A percentile compares a stretch with the other conserved stretches of the same genome.
Evolutionary conservation across 2,329 filamentous ascomycete species (phyloP).

Genomic region (Ophiocordyceps camponoti-saundersi): DNA sequence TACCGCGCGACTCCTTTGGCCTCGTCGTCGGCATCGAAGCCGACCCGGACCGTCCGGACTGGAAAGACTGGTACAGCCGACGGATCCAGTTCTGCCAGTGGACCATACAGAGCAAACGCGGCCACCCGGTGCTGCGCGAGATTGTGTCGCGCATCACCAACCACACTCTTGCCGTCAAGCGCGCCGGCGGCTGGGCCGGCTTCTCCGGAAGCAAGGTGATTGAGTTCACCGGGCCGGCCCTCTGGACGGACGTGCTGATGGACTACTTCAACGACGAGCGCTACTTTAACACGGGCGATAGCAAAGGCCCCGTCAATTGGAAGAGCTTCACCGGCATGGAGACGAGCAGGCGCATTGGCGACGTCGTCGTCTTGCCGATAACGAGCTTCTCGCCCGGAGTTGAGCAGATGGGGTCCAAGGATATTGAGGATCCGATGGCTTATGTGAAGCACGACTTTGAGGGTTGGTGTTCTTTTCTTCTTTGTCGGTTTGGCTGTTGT

Average conservation of each 20-base stretch:
- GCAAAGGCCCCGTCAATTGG: constrained; percentile 62
- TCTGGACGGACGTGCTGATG: constrained; percentile 91
- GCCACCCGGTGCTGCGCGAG: constrained; percentile 79
- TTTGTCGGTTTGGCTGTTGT: neutral
- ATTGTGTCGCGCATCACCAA: constrained; percentile 75
- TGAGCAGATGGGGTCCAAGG: constrained; percentile 78
- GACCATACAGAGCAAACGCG: constrained; percentile 93
- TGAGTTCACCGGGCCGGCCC: constrained; percentile 82
- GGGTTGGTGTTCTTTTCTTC: constrained; percentile 36
- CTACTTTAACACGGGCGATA: constrained; percentile 67
- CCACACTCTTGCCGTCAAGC: constrained; percentile 60
- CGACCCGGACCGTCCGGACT: constrained; percentile 82
- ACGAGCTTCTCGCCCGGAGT: constrained; percentile 96
- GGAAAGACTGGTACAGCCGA: constrained; percentile 89
- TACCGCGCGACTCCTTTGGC: constrained; percentile 64
- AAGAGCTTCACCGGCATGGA: constrained; percentile 81
- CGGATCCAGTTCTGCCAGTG: constrained; percentile 97
- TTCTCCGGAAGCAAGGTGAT: constrained; percentile 57
- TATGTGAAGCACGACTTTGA: constrained; percentile 97
- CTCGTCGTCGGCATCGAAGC: constrained; percentile 91
- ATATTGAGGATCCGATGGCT: constrained; percentile 83
- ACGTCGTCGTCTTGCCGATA: constrained; percentile 86
- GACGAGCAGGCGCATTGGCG: constrained; percentile 69
- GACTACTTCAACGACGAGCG: constrained; percentile 82
- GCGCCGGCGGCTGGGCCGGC: constrained; percentile 42